Percentiles rank a stretch among this genome's conserved stretches.
These are phyloP conservation scores for Oldenlandia corymbosa DNA, from an alignment of 257 asterid genomes.

Conservation along the genomic window DNA sequence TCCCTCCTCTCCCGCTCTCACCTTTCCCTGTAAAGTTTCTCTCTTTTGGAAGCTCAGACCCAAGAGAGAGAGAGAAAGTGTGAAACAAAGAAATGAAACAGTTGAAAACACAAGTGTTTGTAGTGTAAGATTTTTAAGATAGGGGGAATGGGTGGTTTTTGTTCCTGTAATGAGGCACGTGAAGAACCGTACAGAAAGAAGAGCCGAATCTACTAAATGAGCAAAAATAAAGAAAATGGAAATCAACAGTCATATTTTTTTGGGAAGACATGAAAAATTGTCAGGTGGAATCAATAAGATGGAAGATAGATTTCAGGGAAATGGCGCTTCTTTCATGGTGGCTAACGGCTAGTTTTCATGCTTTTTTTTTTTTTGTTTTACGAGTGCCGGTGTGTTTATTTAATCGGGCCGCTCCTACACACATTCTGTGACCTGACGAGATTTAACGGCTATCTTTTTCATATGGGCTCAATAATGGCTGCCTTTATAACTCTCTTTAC, in stretches of 20 bases:
- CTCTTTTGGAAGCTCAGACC: conserved; percentile 6
- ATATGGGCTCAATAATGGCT: conserved; percentile 25
- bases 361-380: background rate
- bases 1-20: background rate
- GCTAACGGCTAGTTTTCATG: conserved; percentile 78
- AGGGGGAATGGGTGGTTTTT: conserved; percentile 14
- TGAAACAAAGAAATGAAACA: background rate
- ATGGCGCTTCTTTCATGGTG: conserved; percentile 11
- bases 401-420: conserved; percentile 32
- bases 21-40: background rate
- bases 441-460: conserved; percentile 72
- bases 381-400: background rate
- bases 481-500: background rate
- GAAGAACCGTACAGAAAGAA: conserved; percentile 19
- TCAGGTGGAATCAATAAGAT: conserved; percentile 24
- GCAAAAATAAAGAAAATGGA: conserved; percentile 6
- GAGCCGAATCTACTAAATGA: too few species aligned
- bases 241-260: conserved; percentile 18
- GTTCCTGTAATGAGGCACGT: conserved; percentile 35
- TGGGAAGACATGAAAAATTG: conserved; percentile 32
- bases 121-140: background rate
- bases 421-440: background rate
- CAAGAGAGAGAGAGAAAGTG: background rate
- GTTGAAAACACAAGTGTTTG: conserved; percentile 8
- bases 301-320: conserved; percentile 16